Evolutionary conservation across 257 asterid species (phyloP), one percentile per base, ranked within the genome.

Genomic region (Ehretia macrophylla): DNA sequence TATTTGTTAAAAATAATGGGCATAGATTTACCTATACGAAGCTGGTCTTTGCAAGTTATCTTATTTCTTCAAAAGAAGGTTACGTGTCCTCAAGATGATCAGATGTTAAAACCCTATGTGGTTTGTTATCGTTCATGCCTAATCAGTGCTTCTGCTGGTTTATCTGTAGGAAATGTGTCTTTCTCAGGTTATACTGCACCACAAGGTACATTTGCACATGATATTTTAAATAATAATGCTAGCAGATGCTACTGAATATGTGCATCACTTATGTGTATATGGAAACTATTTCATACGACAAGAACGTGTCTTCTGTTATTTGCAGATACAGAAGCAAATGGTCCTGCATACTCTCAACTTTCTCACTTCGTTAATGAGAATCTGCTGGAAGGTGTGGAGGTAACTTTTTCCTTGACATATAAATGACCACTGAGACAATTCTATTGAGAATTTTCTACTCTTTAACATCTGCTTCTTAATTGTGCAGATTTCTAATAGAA

Each of bases 321-420:
- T 55, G 50, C 81, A 81, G 94, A 85, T 66, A 60, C 57, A 59
- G 81, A 75, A 62, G 55, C 67, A 61, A 68, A 78, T 48, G 81
- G 82, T 57, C 80, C 93, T n/a, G 95, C 88, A 38, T 92, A 92
- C 67, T 66, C 69, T 61, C 74, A 79, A 62, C 92, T 92, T 52
- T 67, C 87, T 62, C 84, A 86, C 60, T 22, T 70, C 12, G 94
- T 84, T 40, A 72, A 83, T 61, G 83, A 77, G 69, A 78, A 83
- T 59, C 69, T 92, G 79, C 79, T 82, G 32, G 76, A 82, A 58
- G 79, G 55, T 44, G 58, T 48, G n/a, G 76, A 81, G 90, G 97
- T 88, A 67, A 68, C 48, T 54, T 63, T 52, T 55, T 72, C 63
- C 67, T 16, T 17, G 57, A 32, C 17, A 20, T 52, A 16, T 14